These are phyloP conservation scores for Epichloe baconii DNA, from an alignment of 2,329 filamentous ascomycete species.

Conservation along the genomic window DNA sequence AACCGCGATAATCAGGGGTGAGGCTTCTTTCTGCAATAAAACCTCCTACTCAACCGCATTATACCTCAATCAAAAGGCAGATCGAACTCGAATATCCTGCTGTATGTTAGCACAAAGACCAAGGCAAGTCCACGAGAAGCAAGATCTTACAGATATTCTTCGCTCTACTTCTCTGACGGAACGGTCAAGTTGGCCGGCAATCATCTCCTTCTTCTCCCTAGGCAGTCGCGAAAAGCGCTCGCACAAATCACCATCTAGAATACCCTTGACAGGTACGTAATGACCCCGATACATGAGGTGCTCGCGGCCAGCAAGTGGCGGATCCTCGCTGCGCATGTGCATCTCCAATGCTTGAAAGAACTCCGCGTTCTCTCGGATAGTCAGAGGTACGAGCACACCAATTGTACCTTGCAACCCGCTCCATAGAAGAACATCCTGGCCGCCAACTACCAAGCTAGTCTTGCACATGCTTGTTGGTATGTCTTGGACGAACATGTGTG, in stretches of 20 bases:
- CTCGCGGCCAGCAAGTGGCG: constrained; percentile 80
- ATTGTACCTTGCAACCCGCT: constrained; percentile 92
- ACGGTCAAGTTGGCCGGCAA: constrained; percentile 83
- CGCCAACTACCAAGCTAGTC: constrained; percentile 78
- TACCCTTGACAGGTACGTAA: constrained; percentile 90
- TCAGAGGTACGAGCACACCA: constrained; percentile 83
- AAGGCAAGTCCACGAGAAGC: constrained; percentile 11
- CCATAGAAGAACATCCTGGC: constrained; percentile 85
- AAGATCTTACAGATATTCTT: constrained; percentile 59
- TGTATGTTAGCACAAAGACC: neutral
- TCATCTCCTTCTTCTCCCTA: constrained; percentile 86
- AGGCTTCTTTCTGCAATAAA: too few relatives aligned
- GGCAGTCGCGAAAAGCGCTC: constrained; percentile 77
- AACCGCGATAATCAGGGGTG: too few relatives aligned
- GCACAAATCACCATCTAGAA: constrained; percentile 92
- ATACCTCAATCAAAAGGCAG: constrained; percentile 34
- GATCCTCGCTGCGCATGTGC: constrained; percentile 72
- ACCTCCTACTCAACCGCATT: too few relatives aligned
- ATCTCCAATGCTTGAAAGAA: constrained; percentile 94
- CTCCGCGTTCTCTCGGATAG: constrained; percentile 83
- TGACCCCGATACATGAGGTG: constrained; percentile 92
- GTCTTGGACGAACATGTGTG: constrained; percentile 83
- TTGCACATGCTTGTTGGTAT: constrained; percentile 85
- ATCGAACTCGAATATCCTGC: constrained; percentile 44
- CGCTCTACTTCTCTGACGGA: constrained; percentile 87